phyloP scores from a whole-genome alignment of 441 rosid species.

The Jatropha podagrica region DNA sequence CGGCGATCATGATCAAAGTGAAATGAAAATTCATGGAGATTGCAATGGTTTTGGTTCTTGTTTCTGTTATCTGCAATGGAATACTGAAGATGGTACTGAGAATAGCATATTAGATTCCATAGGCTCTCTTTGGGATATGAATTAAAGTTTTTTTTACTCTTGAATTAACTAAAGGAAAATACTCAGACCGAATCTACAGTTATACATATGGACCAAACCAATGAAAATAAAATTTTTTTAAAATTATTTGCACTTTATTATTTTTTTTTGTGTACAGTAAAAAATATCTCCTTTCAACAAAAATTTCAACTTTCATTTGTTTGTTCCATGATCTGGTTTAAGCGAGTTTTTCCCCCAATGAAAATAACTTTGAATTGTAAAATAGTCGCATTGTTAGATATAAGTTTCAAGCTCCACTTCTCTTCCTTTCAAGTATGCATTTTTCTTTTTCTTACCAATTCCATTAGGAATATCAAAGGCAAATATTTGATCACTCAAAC shows the following conservation, averaged over 20 bases:
- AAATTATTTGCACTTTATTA: too few relatives aligned
- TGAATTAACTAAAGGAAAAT: background rate
- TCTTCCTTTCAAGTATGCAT: background rate
- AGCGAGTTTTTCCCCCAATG: too few relatives aligned
- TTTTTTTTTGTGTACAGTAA: too few relatives aligned
- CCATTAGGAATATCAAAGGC: too few relatives aligned
- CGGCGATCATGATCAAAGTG: constrained; percentile 26
- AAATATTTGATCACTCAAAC: too few relatives aligned
- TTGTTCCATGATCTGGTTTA: too few relatives aligned
- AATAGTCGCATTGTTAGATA: background rate
- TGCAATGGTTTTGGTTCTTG: constrained; percentile 24
- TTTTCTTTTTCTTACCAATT: background rate
- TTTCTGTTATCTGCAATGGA: constrained; percentile 29
- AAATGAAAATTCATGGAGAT: constrained; percentile 25
- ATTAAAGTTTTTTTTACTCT: constrained; percentile 4
- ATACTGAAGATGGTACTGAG: constrained; percentile 35
- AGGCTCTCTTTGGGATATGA: constrained; percentile 54
- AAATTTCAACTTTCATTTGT: too few relatives aligned
- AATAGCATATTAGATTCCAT: constrained; percentile 34
- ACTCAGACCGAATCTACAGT: too few relatives aligned
- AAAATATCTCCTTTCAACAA: too few relatives aligned
- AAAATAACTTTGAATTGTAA: too few relatives aligned
- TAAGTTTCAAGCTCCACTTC: background rate
- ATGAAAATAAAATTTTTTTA: too few relatives aligned
- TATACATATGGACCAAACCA: too few relatives aligned